A percentile compares a stretch with the other conserved stretches of the same genome.
Conservation (phyloP, 345 rosid genomes). For the Sonneratia caseolaris region DNA sequence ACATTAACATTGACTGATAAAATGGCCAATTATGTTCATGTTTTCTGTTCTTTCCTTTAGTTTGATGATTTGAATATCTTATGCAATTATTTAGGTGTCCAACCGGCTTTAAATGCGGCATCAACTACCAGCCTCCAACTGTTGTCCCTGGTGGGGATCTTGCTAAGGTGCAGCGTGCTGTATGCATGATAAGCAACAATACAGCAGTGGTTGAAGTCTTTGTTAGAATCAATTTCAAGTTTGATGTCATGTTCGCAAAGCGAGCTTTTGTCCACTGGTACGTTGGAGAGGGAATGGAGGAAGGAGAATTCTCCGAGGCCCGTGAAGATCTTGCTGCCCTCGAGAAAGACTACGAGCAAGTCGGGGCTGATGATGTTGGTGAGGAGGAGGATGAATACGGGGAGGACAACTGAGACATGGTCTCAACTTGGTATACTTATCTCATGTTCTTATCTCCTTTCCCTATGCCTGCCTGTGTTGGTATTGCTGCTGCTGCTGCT, state of each 20-base stretch:
- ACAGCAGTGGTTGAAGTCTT: conserved; percentile 79
- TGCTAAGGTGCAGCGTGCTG: conserved; percentile 71
- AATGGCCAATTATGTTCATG: no score
- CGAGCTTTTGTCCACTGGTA: conserved; percentile 85
- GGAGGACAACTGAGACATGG: conserved; percentile 33
- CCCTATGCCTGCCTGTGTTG: no score
- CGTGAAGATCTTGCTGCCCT: conserved; percentile 86
- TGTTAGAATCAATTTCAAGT: conserved; percentile 60
- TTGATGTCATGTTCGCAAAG: conserved; percentile 79
- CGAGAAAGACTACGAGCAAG: conserved; percentile 80
- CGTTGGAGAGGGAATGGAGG: conserved; percentile 90
- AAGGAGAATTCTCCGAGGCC: conserved; percentile 86
- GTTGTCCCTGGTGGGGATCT: conserved; percentile 73
- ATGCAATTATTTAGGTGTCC: conserved; percentile 46
- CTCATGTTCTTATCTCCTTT: no score
- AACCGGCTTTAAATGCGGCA: conserved; percentile 77
- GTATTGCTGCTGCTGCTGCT: no score
- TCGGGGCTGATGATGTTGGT: conserved; percentile 56
- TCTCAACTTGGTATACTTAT: no score
- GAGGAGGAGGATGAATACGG: conserved; percentile 40
- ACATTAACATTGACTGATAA: no score
- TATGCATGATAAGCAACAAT: conserved; percentile 85
- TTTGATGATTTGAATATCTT: neutral
- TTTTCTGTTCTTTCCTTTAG: neutral
- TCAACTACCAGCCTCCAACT: conserved; percentile 76